Evolutionary conservation across 2,329 filamentous ascomycete species (phyloP).

Genomic region (Daldinia sp.): DNA sequence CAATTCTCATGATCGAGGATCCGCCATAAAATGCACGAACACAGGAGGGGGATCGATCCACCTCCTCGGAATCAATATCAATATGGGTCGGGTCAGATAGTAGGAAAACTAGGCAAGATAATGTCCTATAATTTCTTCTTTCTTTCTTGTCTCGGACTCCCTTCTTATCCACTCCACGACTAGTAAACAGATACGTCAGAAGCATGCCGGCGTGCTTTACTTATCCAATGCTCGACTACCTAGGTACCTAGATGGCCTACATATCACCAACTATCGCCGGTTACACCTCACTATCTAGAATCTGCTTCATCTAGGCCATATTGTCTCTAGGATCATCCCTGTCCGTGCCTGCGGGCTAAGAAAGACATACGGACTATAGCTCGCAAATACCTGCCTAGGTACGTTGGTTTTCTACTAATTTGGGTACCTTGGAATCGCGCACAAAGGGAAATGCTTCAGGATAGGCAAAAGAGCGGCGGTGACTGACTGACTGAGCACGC

Average conservation of each 20-base stretch:
- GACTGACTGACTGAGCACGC: not conserved
- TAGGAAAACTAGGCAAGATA: not conserved
- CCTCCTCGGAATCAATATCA: not conserved
- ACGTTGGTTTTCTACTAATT: too few relatives aligned
- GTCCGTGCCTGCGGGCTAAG: not conserved
- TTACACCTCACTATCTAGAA: not conserved
- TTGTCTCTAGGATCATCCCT: not conserved
- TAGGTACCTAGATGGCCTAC: too few relatives aligned
- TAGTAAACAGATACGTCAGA: not conserved
- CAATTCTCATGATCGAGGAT: not conserved
- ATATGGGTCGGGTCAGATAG: not conserved
- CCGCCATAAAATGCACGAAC: not conserved
- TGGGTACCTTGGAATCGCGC: too few relatives aligned
- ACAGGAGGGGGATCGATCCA: not conserved
- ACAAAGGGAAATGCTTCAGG: too few relatives aligned
- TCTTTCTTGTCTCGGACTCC: not conserved
- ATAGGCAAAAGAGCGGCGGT: not conserved
- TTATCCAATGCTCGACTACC: not conserved
- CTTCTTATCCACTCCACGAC: not conserved
- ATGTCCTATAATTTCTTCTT: not conserved
- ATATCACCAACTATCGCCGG: not conserved
- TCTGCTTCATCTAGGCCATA: not conserved
- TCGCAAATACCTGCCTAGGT: too few relatives aligned
- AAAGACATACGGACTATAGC: not conserved
- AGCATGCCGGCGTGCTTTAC: too few relatives aligned